These are phyloP conservation scores for Artemisia argyi DNA, from an alignment of 129 eudicot genomes.

Conservation along the genomic window DNA sequence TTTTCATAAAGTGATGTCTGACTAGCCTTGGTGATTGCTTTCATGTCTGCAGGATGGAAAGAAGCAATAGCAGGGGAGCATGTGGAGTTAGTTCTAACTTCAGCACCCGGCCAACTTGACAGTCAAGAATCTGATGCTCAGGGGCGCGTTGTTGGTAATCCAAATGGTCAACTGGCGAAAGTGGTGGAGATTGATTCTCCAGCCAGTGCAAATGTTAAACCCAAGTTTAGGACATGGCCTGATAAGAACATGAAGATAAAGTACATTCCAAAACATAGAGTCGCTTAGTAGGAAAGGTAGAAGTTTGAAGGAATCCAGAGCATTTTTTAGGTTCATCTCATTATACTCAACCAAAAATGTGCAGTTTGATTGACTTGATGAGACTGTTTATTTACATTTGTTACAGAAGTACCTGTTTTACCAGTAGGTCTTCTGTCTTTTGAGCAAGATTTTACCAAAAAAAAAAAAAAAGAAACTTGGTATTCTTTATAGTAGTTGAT, in stretches of 20 bases:
- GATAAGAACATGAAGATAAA: slow-evolving; percentile 44
- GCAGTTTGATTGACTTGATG: slow-evolving; percentile 42
- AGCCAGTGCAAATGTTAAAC: slow-evolving; percentile 24
- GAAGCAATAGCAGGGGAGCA: slow-evolving; percentile 76
- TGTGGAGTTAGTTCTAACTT: slow-evolving; percentile 47
- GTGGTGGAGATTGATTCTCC: slow-evolving; percentile 26
- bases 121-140: slow-evolving; percentile 25
- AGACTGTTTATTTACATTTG: slow-evolving; percentile 29
- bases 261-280: slow-evolving; percentile 50
- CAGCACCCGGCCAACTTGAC: slow-evolving; percentile 27
- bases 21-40: not conserved
- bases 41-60: slow-evolving; percentile 64
- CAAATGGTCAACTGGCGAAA: slow-evolving; percentile 6
- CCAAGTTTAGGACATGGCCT: slow-evolving; percentile 40
- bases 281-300: slow-evolving; percentile 35
- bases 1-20: slow-evolving; percentile 1
- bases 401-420: slow-evolving; percentile 46
- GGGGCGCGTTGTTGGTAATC: slow-evolving; percentile 19
- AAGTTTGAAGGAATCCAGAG: slow-evolving; percentile 7
- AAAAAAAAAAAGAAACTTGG: slow-evolving; percentile 27
- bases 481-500: slow-evolving; percentile 22
- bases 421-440: slow-evolving; percentile 37
- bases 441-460: slow-evolving; percentile 31
- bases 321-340: slow-evolving; percentile 23
- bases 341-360: slow-evolving; percentile 43